A percentile compares a stretch with the other conserved stretches of the same genome.
These are phyloP conservation scores for Plenodomus tracheiphilus DNA, from an alignment of 2,329 filamentous ascomycete species.

Conservation along the genomic window DNA sequence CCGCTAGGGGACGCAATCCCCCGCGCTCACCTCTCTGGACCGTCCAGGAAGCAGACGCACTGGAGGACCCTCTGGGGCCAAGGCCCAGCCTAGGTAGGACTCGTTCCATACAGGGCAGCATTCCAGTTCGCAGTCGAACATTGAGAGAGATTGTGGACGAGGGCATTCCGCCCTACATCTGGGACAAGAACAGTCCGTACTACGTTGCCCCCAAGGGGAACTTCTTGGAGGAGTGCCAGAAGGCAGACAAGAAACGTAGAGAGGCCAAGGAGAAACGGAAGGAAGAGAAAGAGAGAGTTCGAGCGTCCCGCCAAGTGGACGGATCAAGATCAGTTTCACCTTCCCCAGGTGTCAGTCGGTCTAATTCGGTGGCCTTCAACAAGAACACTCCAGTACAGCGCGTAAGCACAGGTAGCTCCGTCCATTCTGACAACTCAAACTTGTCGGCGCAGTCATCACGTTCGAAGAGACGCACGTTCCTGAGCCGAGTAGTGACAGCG, in stretches of 20 bases:
- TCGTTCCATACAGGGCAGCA: background rate
- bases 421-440: conserved; percentile 6
- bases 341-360: conserved; percentile 14
- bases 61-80: background rate
- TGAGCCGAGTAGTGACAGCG: conserved; percentile 13
- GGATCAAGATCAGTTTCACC: conserved; percentile 21
- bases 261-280: background rate
- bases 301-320: conserved; percentile 21
- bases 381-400: conserved; percentile 8
- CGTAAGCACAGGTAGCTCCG: conserved; percentile 9
- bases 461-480: conserved; percentile 6
- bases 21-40: background rate
- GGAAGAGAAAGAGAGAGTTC: conserved; percentile 4
- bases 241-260: background rate
- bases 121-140: background rate
- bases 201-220: background rate
- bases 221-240: background rate
- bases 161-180: background rate
- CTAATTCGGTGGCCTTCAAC: conserved; percentile 11
- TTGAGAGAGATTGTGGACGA: background rate
- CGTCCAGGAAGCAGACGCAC: background rate
- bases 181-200: background rate
- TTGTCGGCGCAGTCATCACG: conserved; percentile 5
- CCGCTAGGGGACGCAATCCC: background rate
- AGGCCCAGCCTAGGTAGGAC: background rate